A percentile compares a stretch with the other conserved stretches of the same genome.
These are phyloP conservation scores for Verbena officinalis DNA, from an alignment of 257 asterid genomes.

Conservation along the genomic window DNA sequence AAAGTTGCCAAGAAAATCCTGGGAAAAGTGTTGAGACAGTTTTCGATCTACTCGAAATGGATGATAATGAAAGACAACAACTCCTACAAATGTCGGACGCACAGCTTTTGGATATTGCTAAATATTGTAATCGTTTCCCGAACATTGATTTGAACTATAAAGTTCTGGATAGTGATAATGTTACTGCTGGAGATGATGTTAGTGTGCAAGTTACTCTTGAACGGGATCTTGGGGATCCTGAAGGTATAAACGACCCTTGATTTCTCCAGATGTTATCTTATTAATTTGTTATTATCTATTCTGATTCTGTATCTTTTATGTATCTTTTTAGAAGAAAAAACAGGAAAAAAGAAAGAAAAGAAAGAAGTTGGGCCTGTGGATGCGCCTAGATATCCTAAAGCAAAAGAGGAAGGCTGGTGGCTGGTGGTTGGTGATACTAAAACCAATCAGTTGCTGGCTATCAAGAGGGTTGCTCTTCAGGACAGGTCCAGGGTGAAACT, in stretches of 20 bases:
- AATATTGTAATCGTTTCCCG: constrained; percentile 59
- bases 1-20: constrained; percentile 54
- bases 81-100: constrained; percentile 58
- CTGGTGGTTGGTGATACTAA: constrained; percentile 61
- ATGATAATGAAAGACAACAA: constrained; percentile 59
- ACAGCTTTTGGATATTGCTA: constrained; percentile 61
- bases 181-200: constrained; percentile 45
- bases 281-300: too few species aligned
- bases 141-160: constrained; percentile 55
- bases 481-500: constrained; percentile 57
- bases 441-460: constrained; percentile 60
- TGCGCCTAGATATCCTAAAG: constrained; percentile 60
- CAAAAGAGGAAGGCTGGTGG: constrained; percentile 67
- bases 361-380: constrained; percentile 59
- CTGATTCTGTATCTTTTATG: too few species aligned
- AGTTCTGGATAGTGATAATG: constrained; percentile 37
- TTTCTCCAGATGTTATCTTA: too few species aligned
- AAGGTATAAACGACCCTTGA: too few species aligned
- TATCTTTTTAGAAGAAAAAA: too few species aligned
- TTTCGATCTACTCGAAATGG: constrained; percentile 60
- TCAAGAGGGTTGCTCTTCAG: constrained; percentile 60
- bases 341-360: too few species aligned
- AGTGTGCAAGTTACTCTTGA: constrained; percentile 48
- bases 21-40: constrained; percentile 49
- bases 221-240: constrained; percentile 57